phyloP scores from a whole-genome alignment of 192 early-diverging fungal genomes.

The Jimgerdemannia flammicorona region DNA sequence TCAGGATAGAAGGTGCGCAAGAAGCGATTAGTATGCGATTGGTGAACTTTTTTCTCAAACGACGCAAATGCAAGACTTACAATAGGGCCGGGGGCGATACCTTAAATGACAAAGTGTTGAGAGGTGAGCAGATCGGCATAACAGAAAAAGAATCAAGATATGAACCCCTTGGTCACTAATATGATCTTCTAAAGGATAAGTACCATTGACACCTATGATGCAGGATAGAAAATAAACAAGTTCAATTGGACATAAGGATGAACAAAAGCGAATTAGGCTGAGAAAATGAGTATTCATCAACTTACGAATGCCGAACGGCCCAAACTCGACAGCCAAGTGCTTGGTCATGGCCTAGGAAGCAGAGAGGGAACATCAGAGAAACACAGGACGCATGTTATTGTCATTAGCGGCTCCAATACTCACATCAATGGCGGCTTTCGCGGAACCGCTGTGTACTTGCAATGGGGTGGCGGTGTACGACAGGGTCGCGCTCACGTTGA shows the following conservation, averaged over 20 bases:
- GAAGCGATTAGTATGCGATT: neutral
- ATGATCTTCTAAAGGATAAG: neutral
- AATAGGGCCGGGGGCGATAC: constrained; percentile 61
- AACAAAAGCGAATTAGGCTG: neutral
- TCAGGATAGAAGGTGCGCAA: neutral
- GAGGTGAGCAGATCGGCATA: neutral
- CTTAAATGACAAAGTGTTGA: constrained; percentile 35
- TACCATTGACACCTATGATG: constrained; percentile 18
- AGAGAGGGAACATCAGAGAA: constrained; percentile 25
- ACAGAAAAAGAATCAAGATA: too few relatives aligned
- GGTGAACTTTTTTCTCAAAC: constrained; percentile 24
- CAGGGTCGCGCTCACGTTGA: constrained; percentile 71
- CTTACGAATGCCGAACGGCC: constrained; percentile 62
- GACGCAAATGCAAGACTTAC: constrained; percentile 27
- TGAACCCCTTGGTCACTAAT: too few relatives aligned
- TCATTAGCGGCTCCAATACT: neutral
- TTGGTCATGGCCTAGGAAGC: constrained; percentile 53
- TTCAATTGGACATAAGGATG: neutral
- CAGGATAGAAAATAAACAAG: neutral
- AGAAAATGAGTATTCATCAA: neutral
- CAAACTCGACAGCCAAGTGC: constrained; percentile 68
- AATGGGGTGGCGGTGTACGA: constrained; percentile 52
- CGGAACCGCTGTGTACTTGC: constrained; percentile 33
- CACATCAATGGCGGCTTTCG: constrained; percentile 36
- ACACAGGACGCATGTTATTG: too few relatives aligned